Evolutionary conservation across 805 yeast genomes (phyloP).

Genomic region (Yarrowia sp.): DNA sequence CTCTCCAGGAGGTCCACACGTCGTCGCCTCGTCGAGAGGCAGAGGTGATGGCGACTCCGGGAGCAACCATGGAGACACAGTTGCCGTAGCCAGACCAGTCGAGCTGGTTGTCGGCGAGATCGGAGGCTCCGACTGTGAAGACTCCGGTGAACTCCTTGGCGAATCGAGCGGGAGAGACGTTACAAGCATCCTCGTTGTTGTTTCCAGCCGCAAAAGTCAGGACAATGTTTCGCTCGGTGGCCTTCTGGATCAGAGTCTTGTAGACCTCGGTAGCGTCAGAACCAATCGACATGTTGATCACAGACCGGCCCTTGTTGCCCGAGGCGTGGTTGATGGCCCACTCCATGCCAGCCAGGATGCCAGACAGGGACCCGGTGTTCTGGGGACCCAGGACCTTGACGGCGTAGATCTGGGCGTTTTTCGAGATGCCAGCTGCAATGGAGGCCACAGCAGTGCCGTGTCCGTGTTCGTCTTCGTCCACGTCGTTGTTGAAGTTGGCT

Average conservation of each 20-base stretch:
- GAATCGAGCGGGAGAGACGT: constrained; percentile 77
- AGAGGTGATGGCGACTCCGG: constrained; percentile 84
- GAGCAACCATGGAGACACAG: constrained; percentile 87
- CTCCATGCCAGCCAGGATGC: constrained; percentile 68
- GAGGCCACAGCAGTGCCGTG: constrained; percentile 98
- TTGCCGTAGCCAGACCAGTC: constrained; percentile 85
- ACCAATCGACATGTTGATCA: constrained; percentile 31
- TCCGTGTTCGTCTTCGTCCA: constrained; percentile 84
- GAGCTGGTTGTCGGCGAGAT: constrained; percentile 76
- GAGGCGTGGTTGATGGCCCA: constrained; percentile 56
- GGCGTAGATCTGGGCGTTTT: constrained; percentile 63
- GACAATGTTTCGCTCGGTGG: not conserved
- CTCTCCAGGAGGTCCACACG: constrained; percentile 29
- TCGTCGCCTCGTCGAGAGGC: constrained; percentile 42
- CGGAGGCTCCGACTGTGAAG: constrained; percentile 87
- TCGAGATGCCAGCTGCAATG: constrained; percentile 72
- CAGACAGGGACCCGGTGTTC: constrained; percentile 67
- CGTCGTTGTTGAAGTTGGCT: constrained; percentile 75
- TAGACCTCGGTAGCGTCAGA: constrained; percentile 19
- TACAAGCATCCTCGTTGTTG: constrained; percentile 76
- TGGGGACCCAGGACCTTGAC: constrained; percentile 65
- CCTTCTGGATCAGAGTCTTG: constrained; percentile 10
- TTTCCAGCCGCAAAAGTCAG: constrained; percentile 61
- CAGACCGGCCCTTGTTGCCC: not conserved
- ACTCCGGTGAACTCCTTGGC: constrained; percentile 51